Conservation (phyloP, 163 green algal genomes). For the Chloromonas sp. region DNA sequence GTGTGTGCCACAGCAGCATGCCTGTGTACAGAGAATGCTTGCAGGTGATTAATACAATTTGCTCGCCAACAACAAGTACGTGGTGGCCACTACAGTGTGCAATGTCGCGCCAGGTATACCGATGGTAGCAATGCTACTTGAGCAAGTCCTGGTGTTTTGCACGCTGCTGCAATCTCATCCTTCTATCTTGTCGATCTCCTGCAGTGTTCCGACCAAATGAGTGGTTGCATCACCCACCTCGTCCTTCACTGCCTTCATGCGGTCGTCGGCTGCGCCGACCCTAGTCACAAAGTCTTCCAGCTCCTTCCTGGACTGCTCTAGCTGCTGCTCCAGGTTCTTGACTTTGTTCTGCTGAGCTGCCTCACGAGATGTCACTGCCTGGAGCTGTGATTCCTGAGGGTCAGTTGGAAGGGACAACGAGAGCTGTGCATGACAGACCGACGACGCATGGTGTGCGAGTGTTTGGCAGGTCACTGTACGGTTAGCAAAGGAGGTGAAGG, state of each 20-base stretch:
- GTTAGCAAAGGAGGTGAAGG: no score
- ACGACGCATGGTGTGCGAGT: not conserved
- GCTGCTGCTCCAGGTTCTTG: not conserved
- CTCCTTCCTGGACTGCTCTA: not conserved
- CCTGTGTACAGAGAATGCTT: not conserved
- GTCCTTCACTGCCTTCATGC: not conserved
- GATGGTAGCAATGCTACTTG: not conserved
- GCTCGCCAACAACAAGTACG: not conserved
- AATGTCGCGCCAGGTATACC: not conserved
- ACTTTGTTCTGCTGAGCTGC: not conserved
- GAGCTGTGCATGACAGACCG: not conserved
- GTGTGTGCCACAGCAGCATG: not conserved
- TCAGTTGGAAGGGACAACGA: not conserved
- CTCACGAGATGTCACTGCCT: not conserved
- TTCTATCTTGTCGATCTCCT: not conserved
- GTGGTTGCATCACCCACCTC: not conserved
- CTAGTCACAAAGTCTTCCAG: not conserved
- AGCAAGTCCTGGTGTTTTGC: not conserved
- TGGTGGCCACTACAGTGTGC: not conserved
- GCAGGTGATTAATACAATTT: not conserved
- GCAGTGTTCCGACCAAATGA: not conserved
- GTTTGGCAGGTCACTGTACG: not conserved
- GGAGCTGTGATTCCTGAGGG: not conserved
- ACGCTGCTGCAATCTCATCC: not conserved
- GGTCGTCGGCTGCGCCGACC: not conserved